Evolutionary conservation across 1,284 basidiomycete species (phyloP).

Genomic region (Sanghuangporus baumii): DNA sequence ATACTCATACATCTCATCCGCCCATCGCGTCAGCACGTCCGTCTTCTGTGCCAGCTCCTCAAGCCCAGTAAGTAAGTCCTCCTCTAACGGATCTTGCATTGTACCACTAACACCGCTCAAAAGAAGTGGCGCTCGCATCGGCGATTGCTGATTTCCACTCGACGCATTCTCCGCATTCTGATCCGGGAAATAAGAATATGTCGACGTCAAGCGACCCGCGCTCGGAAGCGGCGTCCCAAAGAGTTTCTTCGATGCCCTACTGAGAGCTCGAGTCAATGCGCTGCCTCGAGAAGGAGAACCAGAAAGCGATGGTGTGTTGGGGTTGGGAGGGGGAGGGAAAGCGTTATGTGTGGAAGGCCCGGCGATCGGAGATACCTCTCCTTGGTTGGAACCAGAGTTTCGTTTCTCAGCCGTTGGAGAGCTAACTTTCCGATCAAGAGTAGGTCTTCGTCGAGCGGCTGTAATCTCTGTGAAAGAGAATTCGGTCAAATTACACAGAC

Average conservation of each 20-base stretch:
- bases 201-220: constrained; percentile 29
- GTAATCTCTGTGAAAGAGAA: constrained; percentile 48
- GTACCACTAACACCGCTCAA: constrained; percentile 22
- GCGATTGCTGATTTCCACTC: constrained; percentile 35
- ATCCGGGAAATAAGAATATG: constrained; percentile 22
- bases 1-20: constrained; percentile 86
- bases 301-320: constrained; percentile 42
- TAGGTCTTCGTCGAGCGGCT: constrained; percentile 48
- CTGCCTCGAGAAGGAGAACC: constrained; percentile 62
- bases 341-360: constrained; percentile 37
- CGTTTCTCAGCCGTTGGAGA: constrained; percentile 42
- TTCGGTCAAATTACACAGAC: neutral
- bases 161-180: neutral
- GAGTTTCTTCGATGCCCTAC: constrained; percentile 84
- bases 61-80: constrained; percentile 66
- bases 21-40: constrained; percentile 88
- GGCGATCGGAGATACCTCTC: constrained; percentile 25
- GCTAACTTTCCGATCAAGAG: constrained; percentile 45
- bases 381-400: constrained; percentile 16
- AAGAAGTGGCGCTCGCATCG: constrained; percentile 46
- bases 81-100: constrained; percentile 66
- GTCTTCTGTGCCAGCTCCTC: constrained; percentile 96
- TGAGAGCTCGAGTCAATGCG: constrained; percentile 81
- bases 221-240: constrained; percentile 57
- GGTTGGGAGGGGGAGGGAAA: constrained; percentile 51